Evolutionary conservation across 768 basidiomycete species (phyloP).

Genomic region (Leucogyrophana mollusca): DNA sequence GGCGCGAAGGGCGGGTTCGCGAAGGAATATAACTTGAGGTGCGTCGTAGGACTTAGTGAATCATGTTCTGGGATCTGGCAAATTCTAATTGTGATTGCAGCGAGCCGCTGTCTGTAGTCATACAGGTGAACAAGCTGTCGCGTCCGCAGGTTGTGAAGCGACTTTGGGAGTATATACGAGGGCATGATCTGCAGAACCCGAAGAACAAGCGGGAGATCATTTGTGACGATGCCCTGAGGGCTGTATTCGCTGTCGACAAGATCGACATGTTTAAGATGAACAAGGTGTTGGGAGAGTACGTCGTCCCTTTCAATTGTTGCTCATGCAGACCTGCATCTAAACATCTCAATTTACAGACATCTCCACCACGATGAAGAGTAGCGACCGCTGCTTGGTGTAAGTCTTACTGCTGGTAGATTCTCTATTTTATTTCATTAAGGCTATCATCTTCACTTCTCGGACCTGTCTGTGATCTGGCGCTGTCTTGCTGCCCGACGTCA

Average conservation of each 20-base stretch:
- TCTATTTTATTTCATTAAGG: too few species aligned
- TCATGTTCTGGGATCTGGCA: background rate
- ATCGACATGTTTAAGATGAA: conserved; percentile 97
- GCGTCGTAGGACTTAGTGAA: conserved; percentile 5
- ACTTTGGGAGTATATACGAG: conserved; percentile 88
- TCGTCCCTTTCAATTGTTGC: conserved; percentile 2
- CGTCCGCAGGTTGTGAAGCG: conserved; percentile 90
- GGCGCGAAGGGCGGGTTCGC: conserved; percentile 72
- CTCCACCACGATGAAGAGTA: conserved; percentile 26
- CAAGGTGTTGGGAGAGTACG: conserved; percentile 79
- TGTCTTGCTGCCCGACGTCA: too few species aligned
- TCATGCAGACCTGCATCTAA: too few species aligned
- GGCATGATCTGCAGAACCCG: conserved; percentile 81
- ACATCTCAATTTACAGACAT: conserved; percentile 18
- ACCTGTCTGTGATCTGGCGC: too few species aligned
- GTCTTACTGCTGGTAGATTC: too few species aligned
- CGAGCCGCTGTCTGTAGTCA: conserved; percentile 67
- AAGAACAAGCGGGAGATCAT: conserved; percentile 80
- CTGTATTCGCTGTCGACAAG: conserved; percentile 77
- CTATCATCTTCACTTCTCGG: too few species aligned
- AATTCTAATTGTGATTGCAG: conserved; percentile 41
- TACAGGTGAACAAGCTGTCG: conserved; percentile 68
- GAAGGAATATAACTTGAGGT: conserved; percentile 79
- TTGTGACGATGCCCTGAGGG: conserved; percentile 70
- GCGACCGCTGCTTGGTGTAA: too few species aligned